These are phyloP conservation scores for Boletus vermiculosoides DNA, from an alignment of 768 basidiomycete species.

Conservation along the genomic window DNA sequence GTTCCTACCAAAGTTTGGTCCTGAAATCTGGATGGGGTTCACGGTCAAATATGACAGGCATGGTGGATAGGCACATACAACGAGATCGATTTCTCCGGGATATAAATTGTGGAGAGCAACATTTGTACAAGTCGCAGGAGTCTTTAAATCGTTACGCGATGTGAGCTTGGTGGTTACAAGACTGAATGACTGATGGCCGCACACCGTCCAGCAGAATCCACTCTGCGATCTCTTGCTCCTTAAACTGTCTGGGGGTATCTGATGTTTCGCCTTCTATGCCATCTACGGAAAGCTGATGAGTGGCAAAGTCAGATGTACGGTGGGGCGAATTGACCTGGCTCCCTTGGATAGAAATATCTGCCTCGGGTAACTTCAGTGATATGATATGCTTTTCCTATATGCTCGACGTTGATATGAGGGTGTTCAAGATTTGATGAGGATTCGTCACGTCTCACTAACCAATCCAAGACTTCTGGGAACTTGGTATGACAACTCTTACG, in stretches of 20 bases:
- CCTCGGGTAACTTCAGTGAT: slow-evolving; percentile 72
- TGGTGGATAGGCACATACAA: slow-evolving; percentile 47
- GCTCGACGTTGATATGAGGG: neutral
- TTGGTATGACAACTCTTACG: slow-evolving; percentile 78
- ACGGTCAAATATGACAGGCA: neutral
- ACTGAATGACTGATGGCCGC: slow-evolving; percentile 24
- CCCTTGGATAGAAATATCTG: slow-evolving; percentile 72
- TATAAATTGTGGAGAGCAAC: slow-evolving; percentile 89
- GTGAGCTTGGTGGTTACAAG: slow-evolving; percentile 7
- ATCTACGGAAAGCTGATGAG: slow-evolving; percentile 17
- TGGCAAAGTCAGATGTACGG: neutral
- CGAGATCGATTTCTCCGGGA: slow-evolving; percentile 83
- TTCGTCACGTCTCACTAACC: slow-evolving; percentile 44
- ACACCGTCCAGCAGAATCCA: slow-evolving; percentile 92
- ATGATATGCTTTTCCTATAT: slow-evolving; percentile 73
- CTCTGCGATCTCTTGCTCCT: slow-evolving; percentile 76
- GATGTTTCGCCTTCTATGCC: slow-evolving; percentile 73
- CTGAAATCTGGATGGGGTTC: slow-evolving; percentile 58
- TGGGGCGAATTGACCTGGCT: slow-evolving; percentile 39
- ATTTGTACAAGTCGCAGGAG: slow-evolving; percentile 90
- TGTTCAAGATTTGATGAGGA: neutral
- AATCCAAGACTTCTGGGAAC: slow-evolving; percentile 86
- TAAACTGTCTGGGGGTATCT: slow-evolving; percentile 57
- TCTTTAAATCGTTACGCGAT: slow-evolving; percentile 42
- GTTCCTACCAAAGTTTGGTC: slow-evolving; percentile 84